Evolutionary conservation across 2,329 filamentous ascomycete genomes (phyloP), one percentile per base, ranked within the genome.

Genomic region (Byssochlamys sp.): DNA sequence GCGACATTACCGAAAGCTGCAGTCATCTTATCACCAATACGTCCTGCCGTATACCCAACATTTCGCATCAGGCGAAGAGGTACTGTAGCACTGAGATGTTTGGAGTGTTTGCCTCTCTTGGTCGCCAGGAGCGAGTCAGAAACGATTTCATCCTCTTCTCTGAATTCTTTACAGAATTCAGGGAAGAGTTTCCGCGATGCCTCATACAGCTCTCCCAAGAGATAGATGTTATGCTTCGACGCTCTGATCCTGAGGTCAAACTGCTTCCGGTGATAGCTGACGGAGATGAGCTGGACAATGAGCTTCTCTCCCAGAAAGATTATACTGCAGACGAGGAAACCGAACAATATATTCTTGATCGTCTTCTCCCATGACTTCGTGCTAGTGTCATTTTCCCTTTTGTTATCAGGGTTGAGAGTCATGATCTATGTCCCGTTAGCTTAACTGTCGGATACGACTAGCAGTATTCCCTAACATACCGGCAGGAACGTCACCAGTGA

Each of bases 1-100:
- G 94, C 92, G 54, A 97, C 84, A 66, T 95, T 94, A 26, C 94
- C 94, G 71, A 97, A 95, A 0, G 87, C 89, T 1, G 90, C 91
- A 0, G 91, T 96, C 60, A 97, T 85, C 75, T 96, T 96, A 78
- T 95, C 92, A 66, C 92, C 92, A 56, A 96, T 80, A 25, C 91
- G 85, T 48, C 89, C 88, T 54, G 90, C 86, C 57, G 87, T 85
- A 39, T 81, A 80, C 28, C 89, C 88, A 54, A 90, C 86, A 52
- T 87, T 84, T 29, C 81, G 80, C 54, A 97, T 85, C 14, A 96
- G 74, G 61, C 84, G 85, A 80, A 95, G 85, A 0, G 92, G 92
- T 1, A 88, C 89, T 4, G 81, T 84, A 6, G 85, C 84, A 51
- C 87, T 88, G 2, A 80, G 81, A 35, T 75, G 76, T 27, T 70